Base-by-base conservation (phyloP, 805 yeast species). In the Pichia phayaonensis region DNA sequence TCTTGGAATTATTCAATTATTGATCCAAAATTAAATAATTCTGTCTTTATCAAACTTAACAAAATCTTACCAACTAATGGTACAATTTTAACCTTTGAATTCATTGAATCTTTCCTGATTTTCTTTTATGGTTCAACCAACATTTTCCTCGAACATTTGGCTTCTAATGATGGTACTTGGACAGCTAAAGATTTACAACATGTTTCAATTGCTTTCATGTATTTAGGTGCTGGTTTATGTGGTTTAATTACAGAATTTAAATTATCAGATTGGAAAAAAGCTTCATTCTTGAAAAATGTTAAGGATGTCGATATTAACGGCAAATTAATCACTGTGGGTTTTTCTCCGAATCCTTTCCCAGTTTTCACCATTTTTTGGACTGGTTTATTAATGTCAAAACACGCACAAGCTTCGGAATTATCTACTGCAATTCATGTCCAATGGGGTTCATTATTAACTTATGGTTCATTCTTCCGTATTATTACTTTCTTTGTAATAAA, bases 321-420 rank as follows among this genome's bases (percentile, higher is more conserved):
- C 21, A 46, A 48, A 13, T 12, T 51, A 23, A 76, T 60, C 13
- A 67, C 84, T 1, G 90, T 90, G 2, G 95, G 95, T 0, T 86
- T 72, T 65, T 84, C 95, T 1, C 90, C 95, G 56, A 94, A 94
- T 64, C 97, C 97, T 34, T 89, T 94, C 78, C 97, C 98, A 3
- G 82, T 87, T 1, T 79, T 94, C 56, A 89, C 95, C 2, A 86
- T 94, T 34, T 94, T 87, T 70, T 94, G 97, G 96, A 94, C 98
- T 1, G 99, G 99, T 27, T 76, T 84, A 15, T 74, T 94, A 54
- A 94, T 94, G 99, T 90, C 97, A 1, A 88, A 85, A 66, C 99
- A 94, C 68, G 82, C 81, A 40, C 99, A 94, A 68, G 86, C 90
- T 7, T 83, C 94, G 1, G 72, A 65, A 48, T 75, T 85, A 31